Conservation (phyloP, 495 filamentous ascomycete species). For the Neurospora tetraspora region DNA sequence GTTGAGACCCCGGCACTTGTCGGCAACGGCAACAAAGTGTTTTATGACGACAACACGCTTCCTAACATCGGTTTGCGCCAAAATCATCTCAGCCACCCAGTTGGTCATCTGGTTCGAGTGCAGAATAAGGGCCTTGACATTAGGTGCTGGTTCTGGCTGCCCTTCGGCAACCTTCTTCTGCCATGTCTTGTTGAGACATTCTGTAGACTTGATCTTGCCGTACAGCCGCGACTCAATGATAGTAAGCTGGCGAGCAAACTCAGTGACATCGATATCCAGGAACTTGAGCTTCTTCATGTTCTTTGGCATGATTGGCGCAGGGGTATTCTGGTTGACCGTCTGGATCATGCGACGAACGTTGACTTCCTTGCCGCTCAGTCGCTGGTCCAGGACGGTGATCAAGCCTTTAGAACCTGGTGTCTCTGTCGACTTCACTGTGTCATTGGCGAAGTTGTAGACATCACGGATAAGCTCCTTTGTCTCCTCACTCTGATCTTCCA, state of each 20-base stretch:
- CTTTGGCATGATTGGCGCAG: conserved; percentile 87
- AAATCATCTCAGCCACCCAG: conserved; percentile 99
- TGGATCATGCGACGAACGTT: conserved; percentile 79
- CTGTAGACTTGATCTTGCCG: conserved; percentile 86
- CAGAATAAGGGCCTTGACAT: conserved; percentile 91
- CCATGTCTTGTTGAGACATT: conserved; percentile 98
- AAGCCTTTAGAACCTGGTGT: conserved; percentile 77
- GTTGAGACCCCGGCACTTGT: conserved; percentile 92
- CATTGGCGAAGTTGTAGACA: conserved; percentile 83
- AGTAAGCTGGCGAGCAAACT: conserved; percentile 92
- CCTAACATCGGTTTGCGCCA: conserved; percentile 85
- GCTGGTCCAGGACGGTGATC: conserved; percentile 76
- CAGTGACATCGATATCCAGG: conserved; percentile 88
- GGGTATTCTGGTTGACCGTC: conserved; percentile 67
- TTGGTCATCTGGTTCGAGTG: conserved; percentile 98
- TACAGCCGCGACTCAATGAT: conserved; percentile 95
- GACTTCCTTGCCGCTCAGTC: conserved; percentile 75
- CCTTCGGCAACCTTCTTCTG: conserved; percentile 79
- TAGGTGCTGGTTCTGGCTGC: conserved; percentile 82
- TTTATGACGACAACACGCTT: conserved; percentile 96
- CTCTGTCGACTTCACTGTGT: conserved; percentile 82
- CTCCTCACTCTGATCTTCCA: conserved; percentile 80
- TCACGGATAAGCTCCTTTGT: conserved; percentile 77
- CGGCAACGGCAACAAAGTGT: conserved; percentile 92
- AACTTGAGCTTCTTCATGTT: conserved; percentile 99